Conservation (phyloP, 78 protist species). For the Dictyostelium capitatum region DNA sequence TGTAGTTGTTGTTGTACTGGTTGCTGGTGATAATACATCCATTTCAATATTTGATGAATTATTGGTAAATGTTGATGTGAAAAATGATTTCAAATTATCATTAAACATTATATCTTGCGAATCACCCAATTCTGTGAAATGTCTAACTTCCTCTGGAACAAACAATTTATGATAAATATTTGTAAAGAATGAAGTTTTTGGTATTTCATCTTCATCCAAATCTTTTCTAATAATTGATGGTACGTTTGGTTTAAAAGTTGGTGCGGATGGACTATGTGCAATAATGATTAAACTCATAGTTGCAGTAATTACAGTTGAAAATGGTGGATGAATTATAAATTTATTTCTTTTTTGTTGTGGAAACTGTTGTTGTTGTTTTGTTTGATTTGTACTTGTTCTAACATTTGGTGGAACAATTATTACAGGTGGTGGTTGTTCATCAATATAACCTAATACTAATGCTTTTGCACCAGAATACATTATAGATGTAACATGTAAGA, state of each 20-base stretch:
- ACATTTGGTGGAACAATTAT: not conserved
- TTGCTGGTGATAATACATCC: conserved; percentile 28
- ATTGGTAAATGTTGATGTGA: conserved; percentile 56
- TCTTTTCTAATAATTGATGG: conserved; percentile 70
- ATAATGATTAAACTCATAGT: conserved; percentile 69
- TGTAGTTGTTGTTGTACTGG: not conserved
- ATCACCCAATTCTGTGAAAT: conserved; percentile 29
- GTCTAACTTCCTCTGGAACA: conserved; percentile 63
- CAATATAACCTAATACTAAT: conserved; percentile 65
- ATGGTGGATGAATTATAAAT: conserved; percentile 68
- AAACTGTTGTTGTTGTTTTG: not conserved
- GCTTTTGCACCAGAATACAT: conserved; percentile 79
- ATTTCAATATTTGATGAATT: conserved; percentile 31
- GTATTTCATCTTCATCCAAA: conserved; percentile 19
- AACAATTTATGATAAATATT: conserved; percentile 43
- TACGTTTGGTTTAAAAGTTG: conserved; percentile 71
- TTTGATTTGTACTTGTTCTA: not conserved
- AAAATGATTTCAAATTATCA: conserved; percentile 47
- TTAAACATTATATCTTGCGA: conserved; percentile 24
- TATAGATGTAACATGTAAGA: conserved; percentile 35
- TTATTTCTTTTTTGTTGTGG: not conserved
- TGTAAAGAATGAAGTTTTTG: not conserved
- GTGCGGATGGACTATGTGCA: conserved; percentile 82
- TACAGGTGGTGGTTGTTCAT: conserved; percentile 18
- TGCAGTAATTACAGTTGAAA: conserved; percentile 41